Conservation (phyloP, 192 early-diverging fungal species). For the Podochytrium sp. region DNA sequence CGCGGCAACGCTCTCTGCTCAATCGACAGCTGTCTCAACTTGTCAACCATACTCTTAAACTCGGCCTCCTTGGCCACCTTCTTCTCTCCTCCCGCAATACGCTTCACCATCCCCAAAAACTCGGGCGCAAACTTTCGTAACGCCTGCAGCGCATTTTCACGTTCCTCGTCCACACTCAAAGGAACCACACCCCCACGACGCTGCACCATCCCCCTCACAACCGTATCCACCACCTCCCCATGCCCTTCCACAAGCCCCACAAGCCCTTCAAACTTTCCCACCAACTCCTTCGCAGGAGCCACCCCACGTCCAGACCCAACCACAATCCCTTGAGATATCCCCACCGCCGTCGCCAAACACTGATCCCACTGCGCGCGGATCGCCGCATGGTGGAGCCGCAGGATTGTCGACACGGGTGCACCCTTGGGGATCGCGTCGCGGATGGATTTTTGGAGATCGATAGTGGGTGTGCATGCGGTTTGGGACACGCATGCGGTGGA, state of each 20-base stretch:
- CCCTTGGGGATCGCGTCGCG: conserved; percentile 16
- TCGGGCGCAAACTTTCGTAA: background rate
- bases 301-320: too few relatives aligned
- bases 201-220: too few relatives aligned
- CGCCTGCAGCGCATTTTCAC: background rate
- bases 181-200: too few relatives aligned
- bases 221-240: too few relatives aligned
- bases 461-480: background rate
- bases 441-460: background rate
- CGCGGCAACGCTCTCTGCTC: background rate
- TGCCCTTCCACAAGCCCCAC: background rate
- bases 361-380: conserved; percentile 21
- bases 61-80: background rate
- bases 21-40: background rate
- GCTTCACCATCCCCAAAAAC: background rate
- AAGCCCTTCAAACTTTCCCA: background rate
- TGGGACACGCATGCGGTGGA: background rate
- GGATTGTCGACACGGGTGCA: background rate
- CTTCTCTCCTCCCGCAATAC: conserved; percentile 2
- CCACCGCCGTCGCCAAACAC: background rate
- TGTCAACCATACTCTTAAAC: conserved; percentile 1
- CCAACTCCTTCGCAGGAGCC: background rate
- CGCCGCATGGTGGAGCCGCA: conserved; percentile 28
- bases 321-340: background rate
- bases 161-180: conserved; percentile 4